Percentiles rank a stretch among this genome's conserved stretches.
Conservation (phyloP, 2,329 filamentous ascomycete genomes). For the Xylariaceae sp. region DNA sequence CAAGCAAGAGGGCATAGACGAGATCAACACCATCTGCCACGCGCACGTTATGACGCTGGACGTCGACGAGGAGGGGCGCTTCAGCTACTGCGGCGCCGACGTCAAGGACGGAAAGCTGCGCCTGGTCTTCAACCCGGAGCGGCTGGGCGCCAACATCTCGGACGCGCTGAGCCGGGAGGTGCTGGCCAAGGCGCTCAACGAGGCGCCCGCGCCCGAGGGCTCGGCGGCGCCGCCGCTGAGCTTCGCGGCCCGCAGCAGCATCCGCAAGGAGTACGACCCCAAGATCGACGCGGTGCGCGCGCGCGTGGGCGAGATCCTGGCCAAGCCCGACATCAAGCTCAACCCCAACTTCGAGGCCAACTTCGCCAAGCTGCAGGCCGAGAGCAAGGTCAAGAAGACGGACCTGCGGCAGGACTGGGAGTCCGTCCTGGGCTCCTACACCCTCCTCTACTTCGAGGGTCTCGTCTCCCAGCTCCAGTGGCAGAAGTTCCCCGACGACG, state of each 20-base stretch:
- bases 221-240: slow-evolving; percentile 31
- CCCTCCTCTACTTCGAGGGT: slow-evolving; percentile 39
- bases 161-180: slow-evolving; percentile 33
- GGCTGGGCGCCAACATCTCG: slow-evolving; percentile 42
- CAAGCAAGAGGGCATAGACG: slow-evolving; percentile 36
- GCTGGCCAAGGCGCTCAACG: slow-evolving; percentile 42
- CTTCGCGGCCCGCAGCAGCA: slow-evolving; percentile 38
- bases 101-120: slow-evolving; percentile 42
- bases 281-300: slow-evolving; percentile 36
- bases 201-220: slow-evolving; percentile 35
- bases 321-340: slow-evolving; percentile 38
- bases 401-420: slow-evolving; percentile 39
- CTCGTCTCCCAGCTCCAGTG: slow-evolving; percentile 37
- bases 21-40: slow-evolving; percentile 43
- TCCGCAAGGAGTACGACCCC: slow-evolving; percentile 40
- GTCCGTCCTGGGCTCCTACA: slow-evolving; percentile 36
- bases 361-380: slow-evolving; percentile 36
- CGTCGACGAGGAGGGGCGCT: slow-evolving; percentile 38
- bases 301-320: slow-evolving; percentile 33
- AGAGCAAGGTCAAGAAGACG: slow-evolving; percentile 27
- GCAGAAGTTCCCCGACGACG: slow-evolving; percentile 43
- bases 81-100: slow-evolving; percentile 40
- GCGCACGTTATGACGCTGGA: slow-evolving; percentile 42
- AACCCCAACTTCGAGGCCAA: slow-evolving; percentile 42
- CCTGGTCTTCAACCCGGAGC: slow-evolving; percentile 40